Evolutionary conservation across 352 stramenopile genomes (phyloP).

Genomic region (Pythium biforme): DNA sequence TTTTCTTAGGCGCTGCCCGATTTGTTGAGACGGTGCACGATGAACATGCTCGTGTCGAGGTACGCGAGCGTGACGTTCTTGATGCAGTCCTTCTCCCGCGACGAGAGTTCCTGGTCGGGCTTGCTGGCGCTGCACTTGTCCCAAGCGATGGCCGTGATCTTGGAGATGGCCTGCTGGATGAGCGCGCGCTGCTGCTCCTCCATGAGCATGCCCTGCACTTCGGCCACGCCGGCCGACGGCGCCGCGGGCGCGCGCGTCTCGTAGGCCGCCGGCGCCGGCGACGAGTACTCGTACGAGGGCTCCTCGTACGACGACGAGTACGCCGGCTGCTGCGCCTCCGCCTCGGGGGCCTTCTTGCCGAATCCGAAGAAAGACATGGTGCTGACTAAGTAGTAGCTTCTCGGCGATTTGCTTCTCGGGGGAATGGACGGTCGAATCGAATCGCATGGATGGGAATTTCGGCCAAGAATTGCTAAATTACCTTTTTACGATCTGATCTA

Average conservation of each 20-base stretch:
- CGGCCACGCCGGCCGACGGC: slow-evolving; percentile 40
- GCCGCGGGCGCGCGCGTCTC: slow-evolving; percentile 29
- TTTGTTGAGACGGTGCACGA: slow-evolving; percentile 83
- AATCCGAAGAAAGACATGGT: slow-evolving; percentile 83
- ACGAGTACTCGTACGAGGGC: slow-evolving; percentile 71
- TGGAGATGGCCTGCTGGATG: slow-evolving; percentile 86
- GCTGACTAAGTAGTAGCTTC: neutral
- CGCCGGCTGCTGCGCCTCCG: slow-evolving; percentile 24
- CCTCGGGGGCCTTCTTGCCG: slow-evolving; percentile 67
- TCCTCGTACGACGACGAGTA: slow-evolving; percentile 67
- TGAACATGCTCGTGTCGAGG: slow-evolving; percentile 86
- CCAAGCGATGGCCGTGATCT: slow-evolving; percentile 88
- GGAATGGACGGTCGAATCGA: slow-evolving; percentile 6
- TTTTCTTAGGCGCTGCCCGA: slow-evolving; percentile 28
- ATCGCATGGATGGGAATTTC: neutral
- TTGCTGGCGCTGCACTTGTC: slow-evolving; percentile 88
- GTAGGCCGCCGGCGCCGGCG: slow-evolving; percentile 35
- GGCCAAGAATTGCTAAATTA: no score
- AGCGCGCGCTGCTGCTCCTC: slow-evolving; percentile 87
- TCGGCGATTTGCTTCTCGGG: neutral
- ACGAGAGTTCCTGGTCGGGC: slow-evolving; percentile 79
- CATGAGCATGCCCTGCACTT: slow-evolving; percentile 82
- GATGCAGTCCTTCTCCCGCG: slow-evolving; percentile 81
- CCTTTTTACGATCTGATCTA: no score
- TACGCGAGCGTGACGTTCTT: slow-evolving; percentile 87